Evolutionary conservation across 163 green algal species (phyloP).

Genomic region (Chlorella variabilis): DNA sequence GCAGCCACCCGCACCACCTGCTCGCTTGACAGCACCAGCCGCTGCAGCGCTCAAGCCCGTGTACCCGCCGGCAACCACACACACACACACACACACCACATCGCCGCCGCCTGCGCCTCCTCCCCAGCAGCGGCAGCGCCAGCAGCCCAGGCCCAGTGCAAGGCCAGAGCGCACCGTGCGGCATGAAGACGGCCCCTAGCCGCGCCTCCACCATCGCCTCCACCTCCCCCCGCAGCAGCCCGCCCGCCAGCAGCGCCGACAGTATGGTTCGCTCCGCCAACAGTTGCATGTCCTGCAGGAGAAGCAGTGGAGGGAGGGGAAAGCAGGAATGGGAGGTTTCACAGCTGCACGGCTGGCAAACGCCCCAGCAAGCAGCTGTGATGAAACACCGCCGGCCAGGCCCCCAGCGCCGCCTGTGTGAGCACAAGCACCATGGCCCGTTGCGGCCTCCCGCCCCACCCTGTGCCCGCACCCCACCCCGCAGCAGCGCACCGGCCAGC

Average conservation of each 20-base stretch:
- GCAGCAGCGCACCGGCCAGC: constrained; percentile 61
- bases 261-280: constrained; percentile 85
- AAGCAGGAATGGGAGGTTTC: constrained; percentile 25
- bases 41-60: too few relatives aligned
- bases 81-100: background rate
- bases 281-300: constrained; percentile 78
- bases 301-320: background rate
- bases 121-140: too few relatives aligned
- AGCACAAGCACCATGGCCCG: too few relatives aligned
- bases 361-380: too few relatives aligned
- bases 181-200: constrained; percentile 93
- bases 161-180: constrained; percentile 77
- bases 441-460: too few relatives aligned
- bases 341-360: background rate
- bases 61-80: too few relatives aligned
- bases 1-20: too few relatives aligned
- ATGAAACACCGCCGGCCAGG: too few relatives aligned
- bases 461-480: background rate
- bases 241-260: constrained; percentile 60
- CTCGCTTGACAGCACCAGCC: too few relatives aligned
- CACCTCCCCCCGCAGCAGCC: constrained; percentile 71
- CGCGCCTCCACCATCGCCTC: constrained; percentile 78
- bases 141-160: too few relatives aligned
- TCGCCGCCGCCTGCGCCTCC: background rate
- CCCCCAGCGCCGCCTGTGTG: too few relatives aligned